A percentile compares a stretch with the other conserved stretches of the same genome.
phyloP scores from a whole-genome alignment of 192 early-diverging fungal species.

The Gonapodya sp. region DNA sequence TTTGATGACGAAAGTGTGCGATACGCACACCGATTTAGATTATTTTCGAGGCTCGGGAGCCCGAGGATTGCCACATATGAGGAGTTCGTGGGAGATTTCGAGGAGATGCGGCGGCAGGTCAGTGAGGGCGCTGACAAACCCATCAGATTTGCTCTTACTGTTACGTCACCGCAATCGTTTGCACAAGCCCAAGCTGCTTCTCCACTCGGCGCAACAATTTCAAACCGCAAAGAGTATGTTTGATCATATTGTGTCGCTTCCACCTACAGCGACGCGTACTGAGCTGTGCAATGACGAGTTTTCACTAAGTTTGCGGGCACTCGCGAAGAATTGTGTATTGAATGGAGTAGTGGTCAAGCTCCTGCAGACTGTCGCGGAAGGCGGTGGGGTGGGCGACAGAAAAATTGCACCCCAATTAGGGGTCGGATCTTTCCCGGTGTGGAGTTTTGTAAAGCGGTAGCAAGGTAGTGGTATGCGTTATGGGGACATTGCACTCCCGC shows the following conservation, averaged over 20 bases:
- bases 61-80: conserved; percentile 22
- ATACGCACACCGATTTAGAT: conserved; percentile 33
- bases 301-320: neutral
- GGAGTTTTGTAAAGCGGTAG: neutral
- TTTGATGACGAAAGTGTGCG: conserved; percentile 36
- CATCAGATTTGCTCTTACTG: neutral
- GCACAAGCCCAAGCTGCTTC: neutral
- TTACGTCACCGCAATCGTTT: too few relatives aligned
- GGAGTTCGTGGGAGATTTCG: conserved; percentile 13
- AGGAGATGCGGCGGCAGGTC: conserved; percentile 21
- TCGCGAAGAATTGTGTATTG: neutral
- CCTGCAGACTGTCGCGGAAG: neutral
- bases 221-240: neutral
- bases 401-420: neutral
- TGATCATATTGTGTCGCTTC: neutral
- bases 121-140: conserved; percentile 10
- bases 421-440: neutral
- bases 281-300: neutral
- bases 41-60: conserved; percentile 27
- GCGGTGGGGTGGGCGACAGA: neutral
- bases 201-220: neutral
- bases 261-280: neutral
- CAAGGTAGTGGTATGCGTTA: too few relatives aligned
- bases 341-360: neutral
- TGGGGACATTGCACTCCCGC: too few relatives aligned